phyloP scores from a whole-genome alignment of 768 basidiomycete genomes.

The Arthromyces matolae region DNA sequence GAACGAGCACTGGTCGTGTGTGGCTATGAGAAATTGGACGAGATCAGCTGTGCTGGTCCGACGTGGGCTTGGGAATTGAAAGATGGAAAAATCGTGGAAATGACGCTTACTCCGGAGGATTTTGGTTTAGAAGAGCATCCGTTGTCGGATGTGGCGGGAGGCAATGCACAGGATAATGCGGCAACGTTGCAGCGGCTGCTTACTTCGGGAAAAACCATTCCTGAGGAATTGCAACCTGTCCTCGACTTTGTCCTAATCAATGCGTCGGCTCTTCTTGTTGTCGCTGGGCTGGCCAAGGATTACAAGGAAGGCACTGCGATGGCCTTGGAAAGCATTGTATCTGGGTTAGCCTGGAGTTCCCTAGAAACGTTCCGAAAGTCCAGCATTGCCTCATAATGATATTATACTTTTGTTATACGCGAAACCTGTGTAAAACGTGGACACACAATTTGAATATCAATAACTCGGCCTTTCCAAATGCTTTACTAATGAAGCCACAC shows the following conservation, averaged over 20 bases:
- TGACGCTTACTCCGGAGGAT: constrained; percentile 58
- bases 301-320: constrained; percentile 68
- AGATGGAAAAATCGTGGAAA: constrained; percentile 61
- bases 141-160: constrained; percentile 66
- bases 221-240: constrained; percentile 56
- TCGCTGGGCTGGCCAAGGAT: constrained; percentile 70
- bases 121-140: constrained; percentile 79
- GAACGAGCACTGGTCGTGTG: constrained; percentile 89
- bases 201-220: constrained; percentile 51
- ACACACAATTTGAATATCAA: background rate
- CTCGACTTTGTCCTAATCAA: constrained; percentile 90
- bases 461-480: background rate
- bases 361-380: constrained; percentile 44
- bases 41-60: constrained; percentile 91
- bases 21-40: constrained; percentile 87
- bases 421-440: too few relatives aligned
- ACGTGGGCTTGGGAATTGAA: constrained; percentile 82
- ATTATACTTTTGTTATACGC: too few relatives aligned
- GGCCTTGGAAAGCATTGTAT: constrained; percentile 58
- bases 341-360: constrained; percentile 59
- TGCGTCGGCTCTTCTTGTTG: constrained; percentile 81
- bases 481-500: background rate
- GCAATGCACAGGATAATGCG: constrained; percentile 79
- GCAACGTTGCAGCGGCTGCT: constrained; percentile 65
- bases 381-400: too few relatives aligned